A percentile compares a stretch with the other conserved stretches of the same genome.
phyloP scores from a whole-genome alignment of 75 land plant species.

The Azolla pinnata region DNA sequence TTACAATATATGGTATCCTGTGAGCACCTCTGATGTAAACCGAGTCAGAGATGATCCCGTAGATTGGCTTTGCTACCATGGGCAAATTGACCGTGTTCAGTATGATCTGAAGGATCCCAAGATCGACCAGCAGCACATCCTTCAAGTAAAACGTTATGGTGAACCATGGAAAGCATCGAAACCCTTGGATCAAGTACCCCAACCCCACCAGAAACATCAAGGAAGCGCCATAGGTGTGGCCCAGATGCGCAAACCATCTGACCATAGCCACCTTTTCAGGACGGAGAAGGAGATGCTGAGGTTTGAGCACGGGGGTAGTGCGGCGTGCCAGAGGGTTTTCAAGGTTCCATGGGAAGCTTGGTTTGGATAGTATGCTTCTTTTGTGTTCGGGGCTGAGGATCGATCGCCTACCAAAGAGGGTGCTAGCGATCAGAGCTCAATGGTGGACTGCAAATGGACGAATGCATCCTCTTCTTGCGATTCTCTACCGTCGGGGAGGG shows the following conservation, averaged over 20 bases:
- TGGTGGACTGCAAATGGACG: no score
- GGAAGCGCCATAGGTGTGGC: constrained; percentile 2
- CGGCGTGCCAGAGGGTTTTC: no score
- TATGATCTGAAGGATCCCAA: constrained; percentile 61
- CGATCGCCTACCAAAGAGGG: no score
- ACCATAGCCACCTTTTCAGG: not conserved
- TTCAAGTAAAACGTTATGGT: constrained; percentile 54
- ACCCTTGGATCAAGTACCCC: constrained; percentile 73
- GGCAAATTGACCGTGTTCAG: constrained; percentile 65
- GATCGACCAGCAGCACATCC: constrained; percentile 50
- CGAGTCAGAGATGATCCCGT: constrained; percentile 77
- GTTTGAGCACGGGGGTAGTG: no score
- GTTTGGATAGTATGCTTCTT: no score
- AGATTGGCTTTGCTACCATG: constrained; percentile 89
- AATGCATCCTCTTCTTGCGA: no score
- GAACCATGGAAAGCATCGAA: constrained; percentile 87
- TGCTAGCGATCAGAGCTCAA: no score
- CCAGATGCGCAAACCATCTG: not conserved
- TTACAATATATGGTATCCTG: constrained; percentile 65
- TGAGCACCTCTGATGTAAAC: constrained; percentile 62
- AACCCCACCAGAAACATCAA: constrained; percentile 34
- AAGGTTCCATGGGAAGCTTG: no score
- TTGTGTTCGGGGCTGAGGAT: no score
- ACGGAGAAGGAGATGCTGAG: no score
- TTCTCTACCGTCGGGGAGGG: no score